Percentiles rank a stretch among this genome's conserved stretches.
Conservation (phyloP, 2,329 filamentous ascomycete genomes). For the Verticillium nubilum region DNA sequence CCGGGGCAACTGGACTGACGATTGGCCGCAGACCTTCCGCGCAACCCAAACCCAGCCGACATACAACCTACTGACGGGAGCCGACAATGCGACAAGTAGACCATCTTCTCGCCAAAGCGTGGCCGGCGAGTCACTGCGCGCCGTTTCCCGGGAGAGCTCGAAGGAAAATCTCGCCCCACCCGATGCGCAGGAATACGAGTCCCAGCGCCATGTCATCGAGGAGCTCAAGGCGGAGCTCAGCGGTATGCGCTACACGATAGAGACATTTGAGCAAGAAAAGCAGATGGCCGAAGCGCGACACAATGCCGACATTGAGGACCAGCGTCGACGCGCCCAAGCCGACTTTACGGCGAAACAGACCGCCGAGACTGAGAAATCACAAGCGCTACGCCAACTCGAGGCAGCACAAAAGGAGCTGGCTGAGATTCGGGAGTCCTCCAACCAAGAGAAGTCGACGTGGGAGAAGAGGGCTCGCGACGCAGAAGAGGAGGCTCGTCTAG, state of each 20-base stretch:
- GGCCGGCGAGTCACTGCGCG: conserved; percentile 32
- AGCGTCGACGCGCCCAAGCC: conserved; percentile 74
- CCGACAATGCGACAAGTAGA: conserved; percentile 26
- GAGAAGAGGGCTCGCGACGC: conserved; percentile 65
- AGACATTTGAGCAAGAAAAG: conserved; percentile 81
- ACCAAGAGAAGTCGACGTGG: conserved; percentile 56
- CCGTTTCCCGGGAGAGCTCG: conserved; percentile 50
- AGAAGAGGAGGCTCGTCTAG: conserved; percentile 64
- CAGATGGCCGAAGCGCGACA: conserved; percentile 74
- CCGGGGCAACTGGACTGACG: not conserved
- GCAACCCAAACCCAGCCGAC: conserved; percentile 44
- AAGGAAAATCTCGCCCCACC: conserved; percentile 56
- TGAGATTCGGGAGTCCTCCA: conserved; percentile 42
- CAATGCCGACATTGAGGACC: conserved; percentile 77
- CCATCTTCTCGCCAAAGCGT: conserved; percentile 36
- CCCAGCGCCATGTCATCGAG: conserved; percentile 56
- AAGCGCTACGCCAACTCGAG: conserved; percentile 44
- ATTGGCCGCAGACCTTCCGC: conserved; percentile 16
- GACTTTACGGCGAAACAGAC: conserved; percentile 67
- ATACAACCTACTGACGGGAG: conserved; percentile 55
- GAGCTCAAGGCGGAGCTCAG: conserved; percentile 86
- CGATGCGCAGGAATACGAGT: conserved; percentile 55
- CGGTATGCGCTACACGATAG: conserved; percentile 80
- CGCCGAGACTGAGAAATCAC: conserved; percentile 50
- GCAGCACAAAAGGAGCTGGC: conserved; percentile 45